Evolutionary conservation across 805 yeast genomes (phyloP).

Genomic region (Candida michaelii): DNA sequence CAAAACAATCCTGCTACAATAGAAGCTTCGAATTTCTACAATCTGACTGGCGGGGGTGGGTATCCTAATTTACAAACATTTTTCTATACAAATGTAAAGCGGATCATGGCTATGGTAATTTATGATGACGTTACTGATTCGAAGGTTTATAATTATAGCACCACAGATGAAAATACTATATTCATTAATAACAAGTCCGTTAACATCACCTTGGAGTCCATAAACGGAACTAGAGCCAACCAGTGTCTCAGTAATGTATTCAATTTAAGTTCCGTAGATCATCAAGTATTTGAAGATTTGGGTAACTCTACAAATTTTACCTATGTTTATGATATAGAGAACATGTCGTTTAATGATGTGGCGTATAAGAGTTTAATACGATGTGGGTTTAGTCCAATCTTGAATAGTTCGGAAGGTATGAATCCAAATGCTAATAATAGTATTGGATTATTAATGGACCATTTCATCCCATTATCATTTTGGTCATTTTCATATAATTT

Average conservation of each 20-base stretch:
- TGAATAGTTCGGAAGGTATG: slow-evolving; percentile 33
- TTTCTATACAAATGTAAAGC: slow-evolving; percentile 25
- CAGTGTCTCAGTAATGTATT: slow-evolving; percentile 13
- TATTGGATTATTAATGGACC: slow-evolving; percentile 26
- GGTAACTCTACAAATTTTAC: slow-evolving; percentile 25
- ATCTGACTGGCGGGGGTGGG: slow-evolving; percentile 16
- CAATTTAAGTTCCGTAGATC: slow-evolving; percentile 5
- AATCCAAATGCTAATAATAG: slow-evolving; percentile 3
- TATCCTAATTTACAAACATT: slow-evolving; percentile 31
- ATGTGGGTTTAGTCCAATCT: slow-evolving; percentile 69
- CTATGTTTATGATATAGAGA: slow-evolving; percentile 33
- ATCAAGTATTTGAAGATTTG: slow-evolving; percentile 13
- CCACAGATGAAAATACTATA: slow-evolving; percentile 19
- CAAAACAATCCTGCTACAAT: not conserved
- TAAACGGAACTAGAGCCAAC: slow-evolving; percentile 1
- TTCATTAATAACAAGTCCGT: slow-evolving; percentile 6
- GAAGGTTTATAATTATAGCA: slow-evolving; percentile 22
- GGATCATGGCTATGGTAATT: slow-evolving; percentile 29
- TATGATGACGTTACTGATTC: slow-evolving; percentile 19
- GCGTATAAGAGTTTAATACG: slow-evolving; percentile 39
- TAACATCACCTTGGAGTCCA: slow-evolving; percentile 17
- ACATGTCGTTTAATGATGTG: slow-evolving; percentile 35
- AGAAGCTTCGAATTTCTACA: too few relatives aligned
- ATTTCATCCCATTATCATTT: slow-evolving; percentile 31
- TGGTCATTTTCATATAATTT: slow-evolving; percentile 72